phyloP scores from a whole-genome alignment of 192 early-diverging fungal genomes.

The Phlyctochytrium bullatum region DNA sequence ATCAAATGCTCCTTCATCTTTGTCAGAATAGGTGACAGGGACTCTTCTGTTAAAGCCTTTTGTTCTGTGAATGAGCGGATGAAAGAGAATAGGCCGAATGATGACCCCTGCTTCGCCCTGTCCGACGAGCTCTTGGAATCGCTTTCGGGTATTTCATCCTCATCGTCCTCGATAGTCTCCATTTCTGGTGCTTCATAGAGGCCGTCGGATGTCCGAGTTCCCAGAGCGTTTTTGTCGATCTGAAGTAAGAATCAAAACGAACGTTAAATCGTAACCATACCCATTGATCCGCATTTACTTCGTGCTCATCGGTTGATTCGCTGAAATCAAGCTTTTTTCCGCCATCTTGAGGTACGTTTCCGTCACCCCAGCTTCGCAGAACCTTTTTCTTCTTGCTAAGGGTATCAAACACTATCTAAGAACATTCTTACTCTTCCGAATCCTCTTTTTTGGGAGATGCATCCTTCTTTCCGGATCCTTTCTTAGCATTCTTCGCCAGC shows the following conservation, averaged over 20 bases:
- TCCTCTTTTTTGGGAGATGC: conserved; percentile 14
- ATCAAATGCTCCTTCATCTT: conserved; percentile 92
- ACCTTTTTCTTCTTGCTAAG: conserved; percentile 49
- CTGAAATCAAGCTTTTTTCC: conserved; percentile 29
- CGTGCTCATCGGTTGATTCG: conserved; percentile 13
- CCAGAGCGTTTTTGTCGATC: conserved; percentile 1
- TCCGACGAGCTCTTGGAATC: conserved; percentile 29
- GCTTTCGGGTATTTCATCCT: conserved; percentile 42
- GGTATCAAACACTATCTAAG: too few species aligned
- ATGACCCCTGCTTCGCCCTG: conserved; percentile 5
- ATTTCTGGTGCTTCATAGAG: conserved; percentile 72
- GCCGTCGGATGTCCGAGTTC: conserved; percentile 36
- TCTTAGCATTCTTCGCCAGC: conserved; percentile 30
- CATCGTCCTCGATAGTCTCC: conserved; percentile 17
- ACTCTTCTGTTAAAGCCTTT: conserved; percentile 64
- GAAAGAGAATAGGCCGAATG: conserved; percentile 28
- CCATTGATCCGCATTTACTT: conserved; percentile 20
- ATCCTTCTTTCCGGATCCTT: conserved; percentile 32
- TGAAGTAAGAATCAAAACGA: conserved; percentile 4
- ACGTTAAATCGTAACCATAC: conserved; percentile 17
- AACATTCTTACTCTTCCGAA: conserved; percentile 25
- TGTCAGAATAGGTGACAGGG: conserved; percentile 74
- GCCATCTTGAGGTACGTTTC: conserved; percentile 10
- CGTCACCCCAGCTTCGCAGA: conserved; percentile 79
- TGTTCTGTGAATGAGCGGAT: conserved; percentile 39